Percentiles rank a stretch among this genome's conserved stretches.
phyloP scores from a whole-genome alignment of 164 flowering plant species.

The Magnolia sinica region DNA sequence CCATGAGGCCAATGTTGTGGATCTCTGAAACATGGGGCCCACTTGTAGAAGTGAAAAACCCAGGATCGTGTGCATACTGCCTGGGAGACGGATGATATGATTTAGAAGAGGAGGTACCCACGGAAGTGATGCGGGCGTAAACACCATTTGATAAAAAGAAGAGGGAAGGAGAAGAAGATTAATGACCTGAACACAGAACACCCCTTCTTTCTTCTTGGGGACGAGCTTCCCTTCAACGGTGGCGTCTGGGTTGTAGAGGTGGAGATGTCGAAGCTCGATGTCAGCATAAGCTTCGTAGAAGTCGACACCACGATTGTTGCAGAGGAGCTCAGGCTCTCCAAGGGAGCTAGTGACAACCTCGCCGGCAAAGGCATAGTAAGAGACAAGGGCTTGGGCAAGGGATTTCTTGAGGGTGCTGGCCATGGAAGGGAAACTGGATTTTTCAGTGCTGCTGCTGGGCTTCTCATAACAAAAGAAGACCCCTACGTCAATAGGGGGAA shows the following conservation, averaged over 20 bases:
- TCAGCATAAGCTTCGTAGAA: constrained; percentile 40
- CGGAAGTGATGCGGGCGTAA: neutral
- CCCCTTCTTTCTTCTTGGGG: constrained; percentile 35
- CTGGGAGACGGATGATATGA: neutral
- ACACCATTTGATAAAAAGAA: too few relatives aligned
- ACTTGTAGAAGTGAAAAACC: too few relatives aligned
- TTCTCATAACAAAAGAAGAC: constrained; percentile 42
- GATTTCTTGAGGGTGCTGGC: constrained; percentile 23
- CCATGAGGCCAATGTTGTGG: too few relatives aligned
- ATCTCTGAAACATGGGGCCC: too few relatives aligned
- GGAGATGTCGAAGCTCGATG: constrained; percentile 26
- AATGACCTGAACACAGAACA: constrained; percentile 37
- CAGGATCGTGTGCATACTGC: neutral
- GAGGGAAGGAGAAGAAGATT: neutral
- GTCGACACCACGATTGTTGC: constrained; percentile 47
- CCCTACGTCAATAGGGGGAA: constrained; percentile 41
- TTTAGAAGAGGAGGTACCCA: neutral
- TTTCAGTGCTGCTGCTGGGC: neutral
- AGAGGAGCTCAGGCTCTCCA: constrained; percentile 38
- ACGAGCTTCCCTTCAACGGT: constrained; percentile 39
- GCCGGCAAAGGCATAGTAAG: constrained; percentile 35
- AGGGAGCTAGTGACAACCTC: constrained; percentile 26
- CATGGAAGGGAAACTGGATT: constrained; percentile 8
- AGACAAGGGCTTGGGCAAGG: constrained; percentile 24
- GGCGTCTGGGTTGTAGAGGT: constrained; percentile 41